A percentile compares a stretch with the other conserved stretches of the same genome.
These are phyloP conservation scores for Hypoxylon subgilvum DNA, from an alignment of 495 filamentous ascomycete species.

Conservation along the genomic window DNA sequence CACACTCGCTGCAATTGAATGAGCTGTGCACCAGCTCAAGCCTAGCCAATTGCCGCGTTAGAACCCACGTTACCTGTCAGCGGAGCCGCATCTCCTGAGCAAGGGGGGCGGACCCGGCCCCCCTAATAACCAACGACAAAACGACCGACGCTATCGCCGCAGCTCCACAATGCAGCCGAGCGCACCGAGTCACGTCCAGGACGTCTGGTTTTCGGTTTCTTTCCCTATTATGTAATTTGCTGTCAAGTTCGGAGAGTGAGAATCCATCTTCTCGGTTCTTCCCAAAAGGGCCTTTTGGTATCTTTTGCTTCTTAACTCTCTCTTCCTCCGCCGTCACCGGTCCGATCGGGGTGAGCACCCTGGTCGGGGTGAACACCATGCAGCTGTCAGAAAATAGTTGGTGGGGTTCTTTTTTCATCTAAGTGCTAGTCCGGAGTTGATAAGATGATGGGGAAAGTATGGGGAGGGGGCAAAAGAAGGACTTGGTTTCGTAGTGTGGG, in stretches of 20 bases:
- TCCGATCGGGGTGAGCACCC: slow-evolving; percentile 9
- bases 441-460: slow-evolving; percentile 23
- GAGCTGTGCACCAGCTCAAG: slow-evolving; percentile 3
- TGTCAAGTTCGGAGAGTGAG: too few relatives aligned
- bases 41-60: slow-evolving; percentile 16
- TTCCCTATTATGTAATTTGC: background rate
- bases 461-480: slow-evolving; percentile 12
- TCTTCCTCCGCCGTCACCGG: slow-evolving; percentile 1
- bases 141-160: slow-evolving; percentile 39
- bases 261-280: background rate
- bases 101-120: slow-evolving; percentile 4
- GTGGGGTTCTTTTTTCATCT: slow-evolving; percentile 1
- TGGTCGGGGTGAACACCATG: background rate
- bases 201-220: background rate
- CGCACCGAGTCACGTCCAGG: slow-evolving; percentile 24
- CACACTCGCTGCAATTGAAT: too few relatives aligned
- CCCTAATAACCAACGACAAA: slow-evolving; percentile 30
- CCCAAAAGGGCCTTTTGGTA: background rate
- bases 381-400: slow-evolving; percentile 4
- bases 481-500: slow-evolving; percentile 2
- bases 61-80: slow-evolving; percentile 8
- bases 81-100: slow-evolving; percentile 27
- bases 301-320: background rate
- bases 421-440: background rate
- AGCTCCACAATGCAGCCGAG: slow-evolving; percentile 37